Conservation (phyloP, 495 filamentous ascomycete species). For the Hypoxylon fuscum region DNA sequence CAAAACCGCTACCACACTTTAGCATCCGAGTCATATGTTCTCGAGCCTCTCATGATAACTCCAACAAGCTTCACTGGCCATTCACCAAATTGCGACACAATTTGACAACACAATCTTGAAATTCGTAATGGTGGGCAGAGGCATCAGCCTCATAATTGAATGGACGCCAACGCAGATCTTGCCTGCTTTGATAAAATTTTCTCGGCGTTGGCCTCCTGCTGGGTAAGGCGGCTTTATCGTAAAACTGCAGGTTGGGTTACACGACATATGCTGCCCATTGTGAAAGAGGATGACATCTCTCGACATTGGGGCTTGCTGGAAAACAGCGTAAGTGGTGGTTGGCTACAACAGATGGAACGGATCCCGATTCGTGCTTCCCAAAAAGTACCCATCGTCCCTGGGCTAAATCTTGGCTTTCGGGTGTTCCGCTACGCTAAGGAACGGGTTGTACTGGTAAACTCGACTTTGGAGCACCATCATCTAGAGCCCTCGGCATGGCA, state of each 20-base stretch:
- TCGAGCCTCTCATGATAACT: slow-evolving; percentile 12
- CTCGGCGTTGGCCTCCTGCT: slow-evolving; percentile 32
- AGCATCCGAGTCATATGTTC: slow-evolving; percentile 6
- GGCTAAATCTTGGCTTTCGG: slow-evolving; percentile 23
- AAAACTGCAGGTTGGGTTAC: slow-evolving; percentile 34
- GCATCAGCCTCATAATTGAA: slow-evolving; percentile 42
- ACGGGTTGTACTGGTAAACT: slow-evolving; percentile 18
- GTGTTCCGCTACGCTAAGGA: slow-evolving; percentile 4
- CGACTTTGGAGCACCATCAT: slow-evolving; percentile 20
- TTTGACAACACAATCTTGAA: slow-evolving; percentile 15
- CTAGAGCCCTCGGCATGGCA: slow-evolving; percentile 26
- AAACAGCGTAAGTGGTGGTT: slow-evolving; percentile 22
- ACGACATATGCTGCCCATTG: slow-evolving; percentile 22
- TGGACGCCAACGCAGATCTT: slow-evolving; percentile 27
- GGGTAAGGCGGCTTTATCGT: slow-evolving; percentile 44
- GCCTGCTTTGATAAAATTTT: slow-evolving; percentile 13
- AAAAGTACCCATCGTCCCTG: slow-evolving; percentile 28
- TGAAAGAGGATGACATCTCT: slow-evolving; percentile 31
- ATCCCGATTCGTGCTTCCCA: slow-evolving; percentile 38
- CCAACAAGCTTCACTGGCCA: background rate
- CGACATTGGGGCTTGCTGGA: slow-evolving; percentile 18
- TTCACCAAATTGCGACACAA: slow-evolving; percentile 9
- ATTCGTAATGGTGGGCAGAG: slow-evolving; percentile 31
- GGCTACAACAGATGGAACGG: slow-evolving; percentile 39
- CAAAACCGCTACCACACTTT: slow-evolving; percentile 8